phyloP scores from a whole-genome alignment of 441 rosid genomes.

The Erodium trifolium region DNA sequence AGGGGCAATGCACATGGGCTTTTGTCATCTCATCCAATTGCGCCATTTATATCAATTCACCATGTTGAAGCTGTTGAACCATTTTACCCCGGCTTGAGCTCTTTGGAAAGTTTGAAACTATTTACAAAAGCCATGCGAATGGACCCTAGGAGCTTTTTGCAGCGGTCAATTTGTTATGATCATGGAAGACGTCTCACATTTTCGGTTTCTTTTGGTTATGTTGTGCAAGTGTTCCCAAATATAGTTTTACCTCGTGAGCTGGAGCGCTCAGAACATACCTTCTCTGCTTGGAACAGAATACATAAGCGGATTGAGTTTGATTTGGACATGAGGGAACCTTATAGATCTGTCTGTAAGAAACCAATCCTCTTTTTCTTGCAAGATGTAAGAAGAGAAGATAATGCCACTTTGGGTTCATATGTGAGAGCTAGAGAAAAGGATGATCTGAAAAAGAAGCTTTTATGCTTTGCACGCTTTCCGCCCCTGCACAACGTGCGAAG shows the following conservation, averaged over 20 bases:
- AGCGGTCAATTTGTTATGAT: conserved; percentile 68
- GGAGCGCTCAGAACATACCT: conserved; percentile 67
- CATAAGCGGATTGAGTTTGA: conserved; percentile 49
- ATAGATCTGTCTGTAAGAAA: conserved; percentile 47
- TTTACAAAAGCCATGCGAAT: conserved; percentile 57
- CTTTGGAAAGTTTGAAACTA: conserved; percentile 60
- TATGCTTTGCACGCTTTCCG: conserved; percentile 25
- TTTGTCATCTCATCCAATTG: conserved; percentile 65
- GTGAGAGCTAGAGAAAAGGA: conserved; percentile 37
- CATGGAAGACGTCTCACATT: conserved; percentile 39
- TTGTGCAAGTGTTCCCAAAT: conserved; percentile 66
- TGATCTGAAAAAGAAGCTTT: conserved; percentile 57
- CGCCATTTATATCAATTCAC: conserved; percentile 79
- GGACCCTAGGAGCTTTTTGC: conserved; percentile 67
- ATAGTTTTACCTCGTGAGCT: conserved; percentile 58
- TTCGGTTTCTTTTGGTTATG: conserved; percentile 67
- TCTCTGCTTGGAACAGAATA: conserved; percentile 63
- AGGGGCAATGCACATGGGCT: conserved; percentile 75
- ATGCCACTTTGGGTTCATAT: conserved; percentile 50
- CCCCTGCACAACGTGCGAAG: conserved; percentile 42
- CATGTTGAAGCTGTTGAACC: conserved; percentile 82
- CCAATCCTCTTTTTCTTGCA: conserved; percentile 52
- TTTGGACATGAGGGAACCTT: conserved; percentile 58
- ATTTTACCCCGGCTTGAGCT: conserved; percentile 60
- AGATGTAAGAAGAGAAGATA: conserved; percentile 39